Conservation (phyloP, 1,284 basidiomycete species). For the Naganishia sp. region DNA sequence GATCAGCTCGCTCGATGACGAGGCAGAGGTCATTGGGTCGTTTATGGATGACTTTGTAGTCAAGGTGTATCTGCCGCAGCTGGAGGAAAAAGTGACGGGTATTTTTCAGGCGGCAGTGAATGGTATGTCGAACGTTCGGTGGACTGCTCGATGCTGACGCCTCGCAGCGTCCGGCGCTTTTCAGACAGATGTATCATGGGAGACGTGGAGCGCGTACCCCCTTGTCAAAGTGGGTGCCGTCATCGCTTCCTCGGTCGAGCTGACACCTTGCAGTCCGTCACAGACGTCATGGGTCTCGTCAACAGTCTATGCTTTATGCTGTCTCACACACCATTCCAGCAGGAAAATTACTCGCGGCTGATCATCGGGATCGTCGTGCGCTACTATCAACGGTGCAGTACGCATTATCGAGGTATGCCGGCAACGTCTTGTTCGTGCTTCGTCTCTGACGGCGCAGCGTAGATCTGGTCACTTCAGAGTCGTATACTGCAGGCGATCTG, state of each 20-base stretch:
- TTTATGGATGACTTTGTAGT: conserved; percentile 88
- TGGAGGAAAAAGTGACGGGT: conserved; percentile 89
- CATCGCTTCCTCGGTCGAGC: neutral
- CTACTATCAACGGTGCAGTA: conserved; percentile 91
- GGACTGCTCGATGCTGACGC: conserved; percentile 1
- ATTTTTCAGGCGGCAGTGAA: conserved; percentile 84
- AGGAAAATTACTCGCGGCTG: conserved; percentile 88
- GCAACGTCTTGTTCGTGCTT: neutral
- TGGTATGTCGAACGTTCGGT: conserved; percentile 54
- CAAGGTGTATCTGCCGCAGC: conserved; percentile 86
- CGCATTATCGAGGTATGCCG: conserved; percentile 68
- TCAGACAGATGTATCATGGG: conserved; percentile 25
- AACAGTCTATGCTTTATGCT: conserved; percentile 93
- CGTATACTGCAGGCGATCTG: conserved; percentile 33
- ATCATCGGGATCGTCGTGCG: conserved; percentile 95
- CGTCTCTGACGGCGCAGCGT: conserved; percentile 17
- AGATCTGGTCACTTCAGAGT: conserved; percentile 39
- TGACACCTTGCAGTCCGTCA: conserved; percentile 63
- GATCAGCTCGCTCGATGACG: conserved; percentile 64
- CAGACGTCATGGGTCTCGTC: conserved; percentile 82
- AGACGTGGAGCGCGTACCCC: conserved; percentile 33
- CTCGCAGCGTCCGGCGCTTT: conserved; percentile 27
- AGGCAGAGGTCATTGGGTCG: conserved; percentile 67
- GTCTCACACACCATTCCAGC: conserved; percentile 89
- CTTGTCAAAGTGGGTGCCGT: conserved; percentile 63